Base-by-base conservation (phyloP, 1,284 basidiomycete species). In the Pseudozyma thailandica region DNA sequence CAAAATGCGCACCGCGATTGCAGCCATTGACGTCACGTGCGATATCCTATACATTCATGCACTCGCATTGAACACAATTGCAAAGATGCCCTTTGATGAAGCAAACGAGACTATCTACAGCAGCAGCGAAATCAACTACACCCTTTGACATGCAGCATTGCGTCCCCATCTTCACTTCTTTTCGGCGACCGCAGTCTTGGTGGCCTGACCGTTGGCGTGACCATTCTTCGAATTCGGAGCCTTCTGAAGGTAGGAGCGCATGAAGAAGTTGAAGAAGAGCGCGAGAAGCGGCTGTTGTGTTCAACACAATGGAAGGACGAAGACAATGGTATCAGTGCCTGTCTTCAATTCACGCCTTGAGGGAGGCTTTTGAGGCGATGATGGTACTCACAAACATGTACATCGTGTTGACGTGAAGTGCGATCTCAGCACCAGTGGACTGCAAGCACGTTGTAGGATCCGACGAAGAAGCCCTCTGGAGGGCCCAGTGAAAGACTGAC, bases 241-340 rank as follows among this genome's bases (percentile, higher is more conserved):
- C 27, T 60, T 66, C 27, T 49, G 53, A 25, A 76, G 63, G 51
- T 79, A 79, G 33, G 62, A 63, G 33, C 64, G 57, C 30, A 72
- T 52, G 55, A 79, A 79, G 72, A 79, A 79, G 47, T 66, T 65
- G 57, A 69, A 68, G 58, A 79, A 79, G 38, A 79, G 68, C 12
- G 56, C 65, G 33, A 78, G 64, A 13, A 79, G 63, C 8, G 78
- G 78, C 74, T 75, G 50, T 43, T 16, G 20, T 75, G 43, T 43
- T 13, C 21, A 9, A 43, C 6, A 4, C 27, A 37, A 43, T 23
- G 5, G 16, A 26, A 25, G 13, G 25, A 21, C 6, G 7, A 25
- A 13, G 12, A 6, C 16, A 4, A 27, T 20, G n/a, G 5, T 16
- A 10, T 37, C 31, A 44, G 28, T 20, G 18, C 41, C 30, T 38